Evolutionary conservation across 768 basidiomycete genomes (phyloP).

Genomic region (Lentinula raphanica): DNA sequence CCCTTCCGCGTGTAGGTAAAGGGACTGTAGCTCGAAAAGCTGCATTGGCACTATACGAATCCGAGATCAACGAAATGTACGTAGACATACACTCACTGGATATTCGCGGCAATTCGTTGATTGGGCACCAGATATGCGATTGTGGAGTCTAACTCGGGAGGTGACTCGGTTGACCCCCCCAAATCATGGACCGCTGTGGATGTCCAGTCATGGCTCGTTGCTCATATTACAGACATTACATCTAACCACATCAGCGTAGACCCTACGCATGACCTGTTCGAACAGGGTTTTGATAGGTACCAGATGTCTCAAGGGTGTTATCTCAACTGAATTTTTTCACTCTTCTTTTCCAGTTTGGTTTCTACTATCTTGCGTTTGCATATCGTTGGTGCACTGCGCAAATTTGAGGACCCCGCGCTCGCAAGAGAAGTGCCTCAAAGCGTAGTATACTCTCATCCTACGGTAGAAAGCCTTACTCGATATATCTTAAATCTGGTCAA

Average conservation of each 20-base stretch:
- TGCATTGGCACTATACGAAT: constrained; percentile 34
- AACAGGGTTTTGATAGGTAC: constrained; percentile 6
- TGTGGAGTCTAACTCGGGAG: constrained; percentile 3
- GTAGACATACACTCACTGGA: background rate
- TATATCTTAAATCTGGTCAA: background rate
- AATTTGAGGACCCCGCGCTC: background rate
- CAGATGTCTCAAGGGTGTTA: no score
- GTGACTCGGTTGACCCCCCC: constrained; percentile 1
- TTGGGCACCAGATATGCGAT: background rate
- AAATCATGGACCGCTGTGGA: background rate
- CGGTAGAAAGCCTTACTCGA: background rate
- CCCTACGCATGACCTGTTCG: background rate
- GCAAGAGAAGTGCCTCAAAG: constrained; percentile 1
- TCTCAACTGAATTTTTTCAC: background rate
- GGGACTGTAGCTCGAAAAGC: constrained; percentile 43
- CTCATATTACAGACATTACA: background rate
- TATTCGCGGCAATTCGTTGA: background rate
- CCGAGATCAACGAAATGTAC: constrained; percentile 44
- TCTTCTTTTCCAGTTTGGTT: background rate
- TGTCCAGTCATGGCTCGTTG: background rate
- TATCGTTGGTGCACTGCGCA: background rate
- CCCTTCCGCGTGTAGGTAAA: constrained; percentile 42
- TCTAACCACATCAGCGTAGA: background rate
- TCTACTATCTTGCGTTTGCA: constrained; percentile 1
- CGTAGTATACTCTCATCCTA: background rate